These are phyloP conservation scores for Nemania serpens DNA, from an alignment of 2,329 filamentous ascomycete genomes.

Conservation along the genomic window DNA sequence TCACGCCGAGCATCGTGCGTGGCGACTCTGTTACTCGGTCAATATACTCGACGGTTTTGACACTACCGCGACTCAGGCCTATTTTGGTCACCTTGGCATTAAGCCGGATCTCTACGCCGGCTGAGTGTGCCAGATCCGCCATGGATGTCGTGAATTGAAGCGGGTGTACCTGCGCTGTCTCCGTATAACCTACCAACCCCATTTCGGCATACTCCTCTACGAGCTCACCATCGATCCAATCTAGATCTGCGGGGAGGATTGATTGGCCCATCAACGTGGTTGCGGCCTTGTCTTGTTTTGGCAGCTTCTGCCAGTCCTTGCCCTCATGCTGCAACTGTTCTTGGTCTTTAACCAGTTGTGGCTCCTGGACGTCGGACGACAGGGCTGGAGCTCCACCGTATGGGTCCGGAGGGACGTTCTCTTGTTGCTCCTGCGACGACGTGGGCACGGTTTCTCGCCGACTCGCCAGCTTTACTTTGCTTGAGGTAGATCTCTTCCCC, in stretches of 20 bases:
- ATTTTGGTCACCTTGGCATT: slow-evolving; percentile 72
- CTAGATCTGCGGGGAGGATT: slow-evolving; percentile 74
- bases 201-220: slow-evolving; percentile 78
- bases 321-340: slow-evolving; percentile 32
- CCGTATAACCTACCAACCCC: slow-evolving; percentile 68
- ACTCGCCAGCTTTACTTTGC: slow-evolving; percentile 38
- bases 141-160: slow-evolving; percentile 88
- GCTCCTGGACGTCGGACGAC: slow-evolving; percentile 3
- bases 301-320: slow-evolving; percentile 64
- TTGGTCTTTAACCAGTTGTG: slow-evolving; percentile 27
- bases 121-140: slow-evolving; percentile 72
- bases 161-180: slow-evolving; percentile 93
- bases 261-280: slow-evolving; percentile 56
- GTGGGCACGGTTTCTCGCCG: slow-evolving; percentile 33
- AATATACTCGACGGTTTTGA: slow-evolving; percentile 66
- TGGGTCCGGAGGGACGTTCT: background rate
- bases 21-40: slow-evolving; percentile 50
- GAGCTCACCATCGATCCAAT: slow-evolving; percentile 77
- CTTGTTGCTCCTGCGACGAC: slow-evolving; percentile 5
- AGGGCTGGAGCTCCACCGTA: background rate
- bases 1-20: slow-evolving; percentile 49
- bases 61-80: slow-evolving; percentile 52
- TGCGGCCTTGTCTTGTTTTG: slow-evolving; percentile 61
- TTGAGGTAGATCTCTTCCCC: slow-evolving; percentile 33
- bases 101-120: slow-evolving; percentile 69